phyloP scores from a whole-genome alignment of 1,139 yeast genomes.

The Hemisphaericaspora lyxosophila region DNA sequence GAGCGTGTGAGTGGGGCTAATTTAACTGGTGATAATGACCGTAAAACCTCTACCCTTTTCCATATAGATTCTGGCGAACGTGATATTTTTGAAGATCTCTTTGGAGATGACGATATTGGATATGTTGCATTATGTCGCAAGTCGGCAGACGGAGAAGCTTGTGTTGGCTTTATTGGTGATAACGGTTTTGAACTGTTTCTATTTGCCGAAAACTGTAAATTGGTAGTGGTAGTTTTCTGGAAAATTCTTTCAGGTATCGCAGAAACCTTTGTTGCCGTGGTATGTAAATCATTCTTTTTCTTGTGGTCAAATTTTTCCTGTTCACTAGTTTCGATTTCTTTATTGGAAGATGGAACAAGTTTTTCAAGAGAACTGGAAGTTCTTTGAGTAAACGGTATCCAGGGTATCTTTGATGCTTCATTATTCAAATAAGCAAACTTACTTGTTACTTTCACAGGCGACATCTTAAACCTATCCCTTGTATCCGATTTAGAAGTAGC shows the following conservation, averaged over 20 bases:
- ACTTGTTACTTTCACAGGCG: constrained; percentile 13
- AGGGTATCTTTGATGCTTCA: constrained; percentile 7
- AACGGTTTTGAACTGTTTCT: no score
- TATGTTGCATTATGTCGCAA: no score
- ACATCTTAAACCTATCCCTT: constrained; percentile 9
- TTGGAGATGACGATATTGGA: no score
- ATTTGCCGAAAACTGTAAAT: no score
- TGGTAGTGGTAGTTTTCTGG: no score
- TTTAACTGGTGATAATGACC: constrained; percentile 12
- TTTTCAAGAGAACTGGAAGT: neutral
- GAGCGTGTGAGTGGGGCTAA: neutral
- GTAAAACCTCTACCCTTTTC: constrained; percentile 8
- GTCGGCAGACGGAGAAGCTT: no score
- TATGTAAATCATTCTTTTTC: no score
- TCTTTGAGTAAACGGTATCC: constrained; percentile 1
- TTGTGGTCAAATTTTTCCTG: no score
- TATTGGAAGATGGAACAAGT: neutral
- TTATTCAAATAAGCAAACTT: neutral
- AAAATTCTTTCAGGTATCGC: no score
- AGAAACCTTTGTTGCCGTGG: no score
- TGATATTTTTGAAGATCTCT: neutral
- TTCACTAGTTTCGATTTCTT: no score
- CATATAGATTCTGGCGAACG: constrained; percentile 6
- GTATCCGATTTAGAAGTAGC: neutral
- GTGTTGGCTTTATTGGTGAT: neutral